Base-by-base conservation (phyloP, 2,329 filamentous ascomycete species). In the Rasamsonia emersonii region DNA sequence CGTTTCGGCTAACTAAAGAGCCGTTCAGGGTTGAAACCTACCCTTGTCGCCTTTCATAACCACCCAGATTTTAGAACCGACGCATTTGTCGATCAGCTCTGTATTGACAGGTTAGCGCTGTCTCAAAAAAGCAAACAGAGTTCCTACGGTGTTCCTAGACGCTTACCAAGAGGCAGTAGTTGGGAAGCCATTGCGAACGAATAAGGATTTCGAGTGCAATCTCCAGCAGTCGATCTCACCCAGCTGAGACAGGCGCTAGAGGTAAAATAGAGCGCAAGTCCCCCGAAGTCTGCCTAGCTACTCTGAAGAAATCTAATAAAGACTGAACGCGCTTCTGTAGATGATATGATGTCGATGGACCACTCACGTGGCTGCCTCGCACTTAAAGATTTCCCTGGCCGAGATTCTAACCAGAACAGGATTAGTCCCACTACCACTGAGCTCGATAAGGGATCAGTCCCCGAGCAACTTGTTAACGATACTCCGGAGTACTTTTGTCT, bases 21-120 rank as follows among this genome's bases (percentile, higher is more conserved):
- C n/a, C n/a, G 17, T 25, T 11, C 24, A 24, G 30, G 14, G 5
- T 18, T 23, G 26, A 23, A 24, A 39, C 58, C 20, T 64, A 93
- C 91, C 91, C 70, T 95, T 96, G 58, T 96, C 91, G 45, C 88
- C 86, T 66, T 98, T 98, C 91, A 98, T 98, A 51, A 98, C 78
- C 42, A 98, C 88, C 88, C 89, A 95, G 61, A 98, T 96, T 51
- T 82, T 82, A 33, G 88, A 96, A 40, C 91, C 91, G 45, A 98
- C 88, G 58, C 91, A 98, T 65, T 95, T 95, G 70, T 98, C 91
- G 61, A 98, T 96, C 56, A 98, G 77, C 65, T 98, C 91, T 94
- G 53, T 42, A 33, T 20, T 33, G 23, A 3, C 25, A 36, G 27
- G 40, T 56, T 43, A 55, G 47, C 34, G 17, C 11, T 9, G 13